Percentiles rank a stretch among this genome's conserved stretches.
These are phyloP conservation scores for Paraurostyla sp. DNA, from an alignment of 73 alveolate species.

Conservation along the genomic window DNA sequence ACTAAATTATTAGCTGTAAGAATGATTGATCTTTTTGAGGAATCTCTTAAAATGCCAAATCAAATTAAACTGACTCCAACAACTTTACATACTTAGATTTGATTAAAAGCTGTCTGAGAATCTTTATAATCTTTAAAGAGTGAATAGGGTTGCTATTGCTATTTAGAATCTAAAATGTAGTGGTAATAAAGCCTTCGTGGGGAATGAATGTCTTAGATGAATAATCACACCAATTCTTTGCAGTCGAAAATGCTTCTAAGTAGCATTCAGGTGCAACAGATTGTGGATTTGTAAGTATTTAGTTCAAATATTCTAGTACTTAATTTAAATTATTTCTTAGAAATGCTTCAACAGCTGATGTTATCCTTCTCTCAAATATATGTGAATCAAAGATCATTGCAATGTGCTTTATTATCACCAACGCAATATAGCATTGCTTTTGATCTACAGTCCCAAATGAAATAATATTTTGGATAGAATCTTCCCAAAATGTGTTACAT, in stretches of 20 bases:
- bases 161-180: neutral
- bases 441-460: constrained; percentile 15
- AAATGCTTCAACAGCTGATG: neutral
- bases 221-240: constrained; percentile 57
- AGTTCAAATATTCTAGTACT: constrained; percentile 18
- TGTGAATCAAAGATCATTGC: constrained; percentile 34
- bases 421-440: constrained; percentile 18
- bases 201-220: constrained; percentile 56
- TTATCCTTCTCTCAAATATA: constrained; percentile 18
- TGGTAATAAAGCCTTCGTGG: constrained; percentile 5
- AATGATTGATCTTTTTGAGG: constrained; percentile 54
- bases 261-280: constrained; percentile 24
- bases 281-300: constrained; percentile 22
- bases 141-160: too few species aligned
- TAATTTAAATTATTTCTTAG: neutral
- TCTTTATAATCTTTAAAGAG: neutral
- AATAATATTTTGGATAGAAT: constrained; percentile 41
- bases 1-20: constrained; percentile 16
- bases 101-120: neutral
- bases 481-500: constrained; percentile 63
- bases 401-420: constrained; percentile 4
- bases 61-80: neutral
- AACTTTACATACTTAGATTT: constrained; percentile 57
- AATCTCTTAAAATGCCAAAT: neutral
- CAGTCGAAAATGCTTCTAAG: constrained; percentile 3